phyloP scores from a whole-genome alignment of 2,329 filamentous ascomycete genomes.

The Colletotrichum sublineola region DNA sequence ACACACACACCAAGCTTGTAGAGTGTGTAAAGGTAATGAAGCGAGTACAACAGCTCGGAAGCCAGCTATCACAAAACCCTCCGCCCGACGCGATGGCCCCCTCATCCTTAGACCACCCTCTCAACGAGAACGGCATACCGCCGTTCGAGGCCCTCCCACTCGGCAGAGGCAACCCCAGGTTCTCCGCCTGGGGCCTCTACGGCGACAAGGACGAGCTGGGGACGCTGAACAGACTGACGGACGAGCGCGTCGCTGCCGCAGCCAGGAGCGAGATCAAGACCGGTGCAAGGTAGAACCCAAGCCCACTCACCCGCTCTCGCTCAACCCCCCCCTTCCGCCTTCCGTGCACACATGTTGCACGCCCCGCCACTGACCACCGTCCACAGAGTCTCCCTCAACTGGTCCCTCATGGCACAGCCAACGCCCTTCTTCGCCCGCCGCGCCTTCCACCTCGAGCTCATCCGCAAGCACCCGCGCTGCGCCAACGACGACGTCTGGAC shows the following conservation, averaged over 20 bases:
- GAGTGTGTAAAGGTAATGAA: not conserved
- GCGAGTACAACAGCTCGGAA: slow-evolving; percentile 21
- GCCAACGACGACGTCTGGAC: slow-evolving; percentile 52
- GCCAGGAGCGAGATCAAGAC: slow-evolving; percentile 66
- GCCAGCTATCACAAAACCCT: not conserved
- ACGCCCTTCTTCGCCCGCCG: slow-evolving; percentile 52
- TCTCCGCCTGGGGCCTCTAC: slow-evolving; percentile 63
- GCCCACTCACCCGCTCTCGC: not conserved
- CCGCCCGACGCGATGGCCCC: slow-evolving; percentile 1
- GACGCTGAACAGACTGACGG: slow-evolving; percentile 71
- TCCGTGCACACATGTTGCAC: not conserved
- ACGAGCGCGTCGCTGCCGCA: slow-evolving; percentile 64
- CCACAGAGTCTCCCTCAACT: slow-evolving; percentile 51
- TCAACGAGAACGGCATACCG: slow-evolving; percentile 60
- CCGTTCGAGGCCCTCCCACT: slow-evolving; percentile 63
- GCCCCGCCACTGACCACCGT: not conserved
- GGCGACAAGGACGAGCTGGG: slow-evolving; percentile 70
- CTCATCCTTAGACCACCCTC: slow-evolving; percentile 7
- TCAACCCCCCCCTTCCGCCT: not conserved
- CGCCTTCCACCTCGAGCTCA: slow-evolving; percentile 49
- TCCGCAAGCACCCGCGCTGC: slow-evolving; percentile 47
- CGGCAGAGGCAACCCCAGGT: slow-evolving; percentile 59
- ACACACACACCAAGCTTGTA: not conserved
- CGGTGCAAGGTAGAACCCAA: slow-evolving; percentile 59
- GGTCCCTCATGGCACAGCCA: slow-evolving; percentile 51